These are phyloP conservation scores for Petrea volubilis DNA, from an alignment of 257 asterid species.

Conservation along the genomic window DNA sequence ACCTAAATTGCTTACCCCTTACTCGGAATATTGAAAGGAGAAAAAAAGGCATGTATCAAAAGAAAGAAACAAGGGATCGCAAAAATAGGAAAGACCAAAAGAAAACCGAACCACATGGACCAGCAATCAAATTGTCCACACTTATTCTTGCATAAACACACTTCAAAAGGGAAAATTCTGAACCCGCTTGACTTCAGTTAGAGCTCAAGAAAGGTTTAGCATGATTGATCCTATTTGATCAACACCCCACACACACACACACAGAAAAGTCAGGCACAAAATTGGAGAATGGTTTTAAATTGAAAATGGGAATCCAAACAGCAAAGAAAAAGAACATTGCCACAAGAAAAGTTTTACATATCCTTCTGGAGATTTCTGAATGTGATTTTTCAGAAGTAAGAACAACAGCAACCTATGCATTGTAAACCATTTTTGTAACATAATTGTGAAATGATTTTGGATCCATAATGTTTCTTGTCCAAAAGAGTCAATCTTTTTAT, in stretches of 20 bases:
- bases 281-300: not conserved
- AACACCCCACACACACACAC: too few species aligned
- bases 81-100: not conserved
- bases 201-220: not conserved
- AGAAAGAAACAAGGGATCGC: not conserved
- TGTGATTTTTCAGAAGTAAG: not conserved
- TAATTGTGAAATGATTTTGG: not conserved
- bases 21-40: not conserved
- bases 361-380: not conserved
- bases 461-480: not conserved
- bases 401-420: not conserved
- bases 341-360: not conserved
- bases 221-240: not conserved
- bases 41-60: not conserved
- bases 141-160: slow-evolving; percentile 7
- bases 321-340: not conserved
- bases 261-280: not conserved
- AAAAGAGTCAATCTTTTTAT: too few species aligned
- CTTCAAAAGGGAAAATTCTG: not conserved
- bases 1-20: not conserved
- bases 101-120: not conserved
- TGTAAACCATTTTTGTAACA: not conserved
- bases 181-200: not conserved
- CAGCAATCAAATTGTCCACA: not conserved
- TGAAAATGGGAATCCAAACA: slow-evolving; percentile 13